Percentiles rank a stretch among this genome's conserved stretches.
phyloP scores from a whole-genome alignment of 208 protist species.

The Acanthamoeba lenticulata region DNA sequence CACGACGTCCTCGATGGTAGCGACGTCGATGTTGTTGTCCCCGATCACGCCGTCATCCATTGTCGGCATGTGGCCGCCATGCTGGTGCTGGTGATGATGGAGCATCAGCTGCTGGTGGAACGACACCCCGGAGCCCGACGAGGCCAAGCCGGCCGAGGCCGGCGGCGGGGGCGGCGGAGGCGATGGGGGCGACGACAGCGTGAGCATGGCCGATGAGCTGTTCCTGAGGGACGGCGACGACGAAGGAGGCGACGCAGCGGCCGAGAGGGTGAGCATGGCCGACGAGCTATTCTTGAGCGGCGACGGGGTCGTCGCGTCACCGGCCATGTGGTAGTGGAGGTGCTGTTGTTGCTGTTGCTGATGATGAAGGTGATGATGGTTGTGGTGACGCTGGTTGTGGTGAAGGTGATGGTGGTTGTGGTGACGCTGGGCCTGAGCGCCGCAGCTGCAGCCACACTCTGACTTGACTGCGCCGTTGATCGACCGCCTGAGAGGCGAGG shows the following conservation, averaged over 20 bases:
- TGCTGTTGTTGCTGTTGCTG: too few relatives aligned
- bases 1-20: too few relatives aligned
- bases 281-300: too few relatives aligned
- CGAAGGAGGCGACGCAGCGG: neutral
- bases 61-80: neutral
- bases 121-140: neutral
- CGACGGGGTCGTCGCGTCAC: too few relatives aligned
- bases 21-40: too few relatives aligned
- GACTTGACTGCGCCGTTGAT: too few relatives aligned
- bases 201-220: constrained; percentile 20
- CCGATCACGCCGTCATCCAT: too few relatives aligned
- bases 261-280: neutral
- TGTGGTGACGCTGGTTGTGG: neutral
- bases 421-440: neutral
- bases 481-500: too few relatives aligned
- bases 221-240: neutral
- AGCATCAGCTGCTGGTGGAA: neutral
- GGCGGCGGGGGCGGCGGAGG: neutral
- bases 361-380: neutral
- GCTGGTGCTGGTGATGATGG: neutral
- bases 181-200: neutral
- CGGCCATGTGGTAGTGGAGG: too few relatives aligned
- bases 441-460: too few relatives aligned
- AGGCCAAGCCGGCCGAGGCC: too few relatives aligned
- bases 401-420: neutral